A percentile compares a stretch with the other conserved stretches of the same genome.
Evolutionary conservation across 257 asterid genomes (phyloP).

Genomic region (Agastache rugosa): DNA sequence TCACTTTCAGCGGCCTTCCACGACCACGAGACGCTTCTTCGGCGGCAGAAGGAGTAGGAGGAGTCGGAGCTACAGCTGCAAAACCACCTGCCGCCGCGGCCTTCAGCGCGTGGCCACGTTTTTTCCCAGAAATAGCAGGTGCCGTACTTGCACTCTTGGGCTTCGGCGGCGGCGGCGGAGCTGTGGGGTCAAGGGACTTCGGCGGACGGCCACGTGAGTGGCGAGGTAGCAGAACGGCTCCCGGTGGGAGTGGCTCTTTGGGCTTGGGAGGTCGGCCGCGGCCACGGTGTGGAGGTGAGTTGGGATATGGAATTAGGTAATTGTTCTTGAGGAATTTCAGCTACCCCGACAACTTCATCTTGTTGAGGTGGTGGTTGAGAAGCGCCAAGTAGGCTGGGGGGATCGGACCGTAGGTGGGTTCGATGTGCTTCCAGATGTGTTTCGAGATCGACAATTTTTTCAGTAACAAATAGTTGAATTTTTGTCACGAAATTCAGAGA

Average conservation of each 20-base stretch:
- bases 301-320: conserved; percentile 65
- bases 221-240: conserved; percentile 48
- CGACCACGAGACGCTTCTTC: conserved; percentile 52
- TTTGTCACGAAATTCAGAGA: no score
- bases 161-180: conserved; percentile 50
- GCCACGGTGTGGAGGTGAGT: conserved; percentile 83
- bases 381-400: conserved; percentile 65
- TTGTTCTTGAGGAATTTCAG: conserved; percentile 65
- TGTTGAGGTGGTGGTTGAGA: conserved; percentile 69
- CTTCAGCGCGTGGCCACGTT: conserved; percentile 89
- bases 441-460: conserved; percentile 61
- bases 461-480: no score
- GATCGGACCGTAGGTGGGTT: conserved; percentile 58
- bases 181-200: conserved; percentile 51
- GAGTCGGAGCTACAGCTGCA: neutral
- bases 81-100: conserved; percentile 16
- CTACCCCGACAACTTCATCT: conserved; percentile 72
- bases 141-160: conserved; percentile 38
- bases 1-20: no score
- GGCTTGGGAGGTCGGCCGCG: conserved; percentile 96
- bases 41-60: conserved; percentile 1
- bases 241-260: conserved; percentile 51
- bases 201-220: conserved; percentile 88
- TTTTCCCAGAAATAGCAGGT: conserved; percentile 50
- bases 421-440: conserved; percentile 51